Evolutionary conservation across 257 asterid genomes (phyloP).

Genomic region (Fraxinus pennsylvanica): DNA sequence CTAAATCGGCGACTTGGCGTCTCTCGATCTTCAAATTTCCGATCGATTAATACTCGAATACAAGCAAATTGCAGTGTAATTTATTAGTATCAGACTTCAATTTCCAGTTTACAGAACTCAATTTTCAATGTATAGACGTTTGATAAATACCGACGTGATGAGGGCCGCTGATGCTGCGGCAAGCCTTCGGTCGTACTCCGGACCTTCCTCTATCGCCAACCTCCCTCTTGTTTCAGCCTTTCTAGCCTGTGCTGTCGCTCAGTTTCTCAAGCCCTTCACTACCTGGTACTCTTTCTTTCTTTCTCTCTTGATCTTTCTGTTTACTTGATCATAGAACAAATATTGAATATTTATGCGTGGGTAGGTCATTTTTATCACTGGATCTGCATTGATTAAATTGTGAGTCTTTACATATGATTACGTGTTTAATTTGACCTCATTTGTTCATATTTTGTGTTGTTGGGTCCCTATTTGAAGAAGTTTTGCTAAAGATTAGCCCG

Average conservation of each 20-base stretch:
- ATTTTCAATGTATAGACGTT: conserved; percentile 1
- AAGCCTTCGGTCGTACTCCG: conserved; percentile 58
- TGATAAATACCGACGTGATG: conserved; percentile 55
- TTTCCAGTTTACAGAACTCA: neutral
- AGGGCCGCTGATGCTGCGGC: conserved; percentile 70
- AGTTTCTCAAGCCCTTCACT: conserved; percentile 87
- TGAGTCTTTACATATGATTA: conserved; percentile 1
- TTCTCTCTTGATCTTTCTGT: conserved; percentile 9
- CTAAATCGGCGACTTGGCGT: neutral
- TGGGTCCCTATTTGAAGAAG: neutral
- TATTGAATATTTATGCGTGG: neutral
- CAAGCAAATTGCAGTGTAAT: neutral
- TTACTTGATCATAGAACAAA: neutral
- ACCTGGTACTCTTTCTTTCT: conserved; percentile 55
- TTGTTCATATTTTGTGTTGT: neutral
- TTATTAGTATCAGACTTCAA: neutral
- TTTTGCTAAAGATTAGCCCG: neutral
- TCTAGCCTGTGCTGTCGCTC: conserved; percentile 87
- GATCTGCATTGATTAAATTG: conserved; percentile 6
- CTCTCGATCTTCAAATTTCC: conserved; percentile 16
- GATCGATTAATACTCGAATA: neutral
- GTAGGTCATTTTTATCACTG: neutral
- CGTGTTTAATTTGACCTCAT: neutral
- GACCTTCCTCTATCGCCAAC: conserved; percentile 46
- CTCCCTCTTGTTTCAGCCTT: conserved; percentile 76